These are phyloP conservation scores for Sporormia fimetaria DNA, from an alignment of 495 filamentous ascomycete genomes.

Conservation along the genomic window DNA sequence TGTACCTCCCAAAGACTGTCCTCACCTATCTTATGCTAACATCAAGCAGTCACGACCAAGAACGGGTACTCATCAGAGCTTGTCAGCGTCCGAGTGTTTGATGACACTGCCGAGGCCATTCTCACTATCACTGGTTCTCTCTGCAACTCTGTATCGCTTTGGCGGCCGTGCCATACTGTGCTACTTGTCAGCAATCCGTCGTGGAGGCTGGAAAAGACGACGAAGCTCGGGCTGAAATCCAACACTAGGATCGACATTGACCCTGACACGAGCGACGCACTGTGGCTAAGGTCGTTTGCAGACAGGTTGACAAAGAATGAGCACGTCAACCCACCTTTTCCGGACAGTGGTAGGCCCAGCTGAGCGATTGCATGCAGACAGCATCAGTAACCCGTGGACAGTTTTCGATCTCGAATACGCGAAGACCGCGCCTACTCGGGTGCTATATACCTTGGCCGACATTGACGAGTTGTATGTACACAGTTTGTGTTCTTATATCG, in stretches of 20 bases:
- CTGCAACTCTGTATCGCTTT: slow-evolving; percentile 38
- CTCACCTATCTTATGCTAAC: too few relatives aligned
- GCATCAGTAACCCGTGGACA: slow-evolving; percentile 3
- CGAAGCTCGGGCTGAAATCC: slow-evolving; percentile 36
- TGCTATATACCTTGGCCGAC: slow-evolving; percentile 48
- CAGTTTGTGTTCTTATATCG: not conserved
- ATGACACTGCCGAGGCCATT: slow-evolving; percentile 45
- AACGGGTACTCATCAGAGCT: slow-evolving; percentile 36
- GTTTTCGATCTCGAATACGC: slow-evolving; percentile 43
- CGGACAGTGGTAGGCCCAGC: slow-evolving; percentile 30
- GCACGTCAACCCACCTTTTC: slow-evolving; percentile 43
- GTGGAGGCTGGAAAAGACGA: slow-evolving; percentile 30
- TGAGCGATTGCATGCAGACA: not conserved
- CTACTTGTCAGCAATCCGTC: slow-evolving; percentile 46
- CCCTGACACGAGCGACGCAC: slow-evolving; percentile 44
- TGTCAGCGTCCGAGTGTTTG: slow-evolving; percentile 45
- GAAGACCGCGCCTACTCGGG: slow-evolving; percentile 35
- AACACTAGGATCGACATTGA: slow-evolving; percentile 47
- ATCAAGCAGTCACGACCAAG: slow-evolving; percentile 41
- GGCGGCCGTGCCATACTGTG: slow-evolving; percentile 44
- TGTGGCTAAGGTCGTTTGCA: slow-evolving; percentile 45
- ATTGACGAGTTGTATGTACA: slow-evolving; percentile 41
- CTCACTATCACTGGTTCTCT: slow-evolving; percentile 45
- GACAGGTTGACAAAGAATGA: slow-evolving; percentile 42
- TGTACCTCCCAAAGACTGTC: slow-evolving; percentile 24